A percentile compares a stretch with the other conserved stretches of the same genome.
phyloP scores from a whole-genome alignment of 1,284 basidiomycete genomes.

The Pterula multifida region DNA sequence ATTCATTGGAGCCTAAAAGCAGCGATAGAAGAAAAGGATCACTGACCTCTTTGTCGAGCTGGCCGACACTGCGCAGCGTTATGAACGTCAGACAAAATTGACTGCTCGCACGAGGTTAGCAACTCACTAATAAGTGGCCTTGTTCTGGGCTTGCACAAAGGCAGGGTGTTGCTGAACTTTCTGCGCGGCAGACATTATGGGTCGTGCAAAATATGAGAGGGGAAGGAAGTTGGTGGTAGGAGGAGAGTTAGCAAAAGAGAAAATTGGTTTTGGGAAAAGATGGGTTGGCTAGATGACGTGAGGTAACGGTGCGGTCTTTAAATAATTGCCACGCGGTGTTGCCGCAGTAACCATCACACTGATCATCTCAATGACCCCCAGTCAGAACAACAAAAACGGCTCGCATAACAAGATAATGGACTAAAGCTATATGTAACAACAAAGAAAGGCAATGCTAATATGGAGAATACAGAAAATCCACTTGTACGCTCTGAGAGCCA shows the following conservation, averaged over 20 bases:
- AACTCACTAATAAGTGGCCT: constrained; percentile 50
- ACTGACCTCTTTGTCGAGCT: constrained; percentile 91
- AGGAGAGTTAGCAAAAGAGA: neutral
- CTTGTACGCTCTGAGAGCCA: too few species aligned
- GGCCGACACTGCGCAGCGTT: constrained; percentile 27
- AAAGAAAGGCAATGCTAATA: too few species aligned
- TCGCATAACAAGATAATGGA: too few species aligned
- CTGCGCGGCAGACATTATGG: constrained; percentile 26
- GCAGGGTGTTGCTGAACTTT: constrained; percentile 78
- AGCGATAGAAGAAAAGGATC: constrained; percentile 11
- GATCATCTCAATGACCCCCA: neutral
- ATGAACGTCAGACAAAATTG: neutral
- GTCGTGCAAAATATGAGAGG: neutral
- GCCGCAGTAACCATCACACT: neutral
- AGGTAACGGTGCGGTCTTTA: neutral
- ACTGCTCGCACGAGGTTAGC: neutral
- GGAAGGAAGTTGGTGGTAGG: neutral
- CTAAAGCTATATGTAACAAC: too few species aligned
- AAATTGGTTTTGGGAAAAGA: neutral
- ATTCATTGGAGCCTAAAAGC: constrained; percentile 9
- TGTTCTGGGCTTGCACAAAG: constrained; percentile 68
- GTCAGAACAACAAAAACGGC: too few species aligned
- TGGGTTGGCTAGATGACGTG: neutral
- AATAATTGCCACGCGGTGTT: neutral
- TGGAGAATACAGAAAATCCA: too few species aligned